Base-by-base conservation (phyloP, 2,329 filamentous ascomycete species). In the Phyllosticta citribraziliensis region DNA sequence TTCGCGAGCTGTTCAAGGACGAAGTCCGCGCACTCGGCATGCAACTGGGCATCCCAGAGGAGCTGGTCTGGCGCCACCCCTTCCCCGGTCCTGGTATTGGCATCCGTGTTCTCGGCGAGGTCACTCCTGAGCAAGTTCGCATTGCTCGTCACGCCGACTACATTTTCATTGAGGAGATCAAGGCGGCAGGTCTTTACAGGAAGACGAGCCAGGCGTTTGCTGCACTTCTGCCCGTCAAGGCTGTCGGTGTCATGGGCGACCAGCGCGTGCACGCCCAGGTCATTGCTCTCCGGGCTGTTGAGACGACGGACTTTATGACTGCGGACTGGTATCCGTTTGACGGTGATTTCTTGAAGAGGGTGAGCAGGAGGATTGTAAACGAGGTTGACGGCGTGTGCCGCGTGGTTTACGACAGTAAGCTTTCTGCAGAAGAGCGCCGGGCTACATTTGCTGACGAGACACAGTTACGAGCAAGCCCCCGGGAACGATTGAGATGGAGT, bases 1-100 rank as follows among this genome's bases (percentile, higher is more conserved):
- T 94, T 0, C 80, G 88, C 52, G 85, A 89, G 70, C 79, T 94
- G 30, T 93, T 92, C 82, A 94, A 94, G 73, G 88, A 94, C 67
- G 89, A 94, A 75, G 89, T 91, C 25, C 81, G 88, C 62, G 76
- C 80, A 65, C 75, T 92, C 3, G 88, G 89, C 35, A 84, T 82
- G 17, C 79, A 88, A 64, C 79, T 92, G 3, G 85, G 85, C 25
- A 89, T 92, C 62, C 80, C 84, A 56, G 81, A 88, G 64, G 82
- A 89, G n/a, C 84, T 93, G 8, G 86, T 93, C 60, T 88, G 85
- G 84, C 79, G 89, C 33, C 88, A 91, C 69, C 88, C 88, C 24
- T 91, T 91, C 80, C 87, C 87, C 0, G 88, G 88, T 51, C 87
- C 86, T 12, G 85, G 86, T 57, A 84, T 95, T 63, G 90, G 83